Percentiles rank a stretch among this genome's conserved stretches.
These are phyloP conservation scores for Ammopiptanthus mongolicus DNA, from an alignment of 306 rosid genomes.

Conservation along the genomic window DNA sequence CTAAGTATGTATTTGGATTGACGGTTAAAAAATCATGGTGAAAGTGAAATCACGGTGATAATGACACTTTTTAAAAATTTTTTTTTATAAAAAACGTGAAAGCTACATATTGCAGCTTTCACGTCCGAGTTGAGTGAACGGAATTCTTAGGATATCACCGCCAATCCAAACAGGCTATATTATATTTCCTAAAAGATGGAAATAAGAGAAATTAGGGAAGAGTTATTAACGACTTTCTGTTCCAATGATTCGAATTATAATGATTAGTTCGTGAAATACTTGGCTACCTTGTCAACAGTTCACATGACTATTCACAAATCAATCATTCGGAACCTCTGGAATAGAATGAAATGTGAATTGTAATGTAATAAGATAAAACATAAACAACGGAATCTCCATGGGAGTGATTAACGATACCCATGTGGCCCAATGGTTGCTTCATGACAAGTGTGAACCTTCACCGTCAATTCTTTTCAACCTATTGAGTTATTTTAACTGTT, in stretches of 20 bases:
- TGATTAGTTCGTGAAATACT: not conserved
- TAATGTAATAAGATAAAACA: not conserved
- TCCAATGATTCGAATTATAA: not conserved
- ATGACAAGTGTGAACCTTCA: not conserved
- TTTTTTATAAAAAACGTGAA: no score
- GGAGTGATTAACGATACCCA: not conserved
- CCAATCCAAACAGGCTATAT: no score
- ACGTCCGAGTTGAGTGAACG: no score
- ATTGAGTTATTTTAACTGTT: not conserved
- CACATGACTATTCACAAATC: not conserved
- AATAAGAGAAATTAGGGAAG: no score
- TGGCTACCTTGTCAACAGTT: not conserved
- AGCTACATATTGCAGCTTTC: no score
- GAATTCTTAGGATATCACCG: no score
- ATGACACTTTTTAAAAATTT: no score
- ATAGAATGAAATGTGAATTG: not conserved
- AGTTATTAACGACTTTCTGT: not conserved
- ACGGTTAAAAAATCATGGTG: no score
- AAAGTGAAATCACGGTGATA: no score
- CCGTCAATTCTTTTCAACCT: not conserved
- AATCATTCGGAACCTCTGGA: not conserved
- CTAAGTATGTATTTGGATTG: not conserved
- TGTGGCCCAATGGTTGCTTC: constrained; percentile 18
- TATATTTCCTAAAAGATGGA: no score
- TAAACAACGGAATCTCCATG: not conserved